Evolutionary conservation across 352 stramenopile genomes (phyloP).

Genomic region (Phytopythium delawarense): DNA sequence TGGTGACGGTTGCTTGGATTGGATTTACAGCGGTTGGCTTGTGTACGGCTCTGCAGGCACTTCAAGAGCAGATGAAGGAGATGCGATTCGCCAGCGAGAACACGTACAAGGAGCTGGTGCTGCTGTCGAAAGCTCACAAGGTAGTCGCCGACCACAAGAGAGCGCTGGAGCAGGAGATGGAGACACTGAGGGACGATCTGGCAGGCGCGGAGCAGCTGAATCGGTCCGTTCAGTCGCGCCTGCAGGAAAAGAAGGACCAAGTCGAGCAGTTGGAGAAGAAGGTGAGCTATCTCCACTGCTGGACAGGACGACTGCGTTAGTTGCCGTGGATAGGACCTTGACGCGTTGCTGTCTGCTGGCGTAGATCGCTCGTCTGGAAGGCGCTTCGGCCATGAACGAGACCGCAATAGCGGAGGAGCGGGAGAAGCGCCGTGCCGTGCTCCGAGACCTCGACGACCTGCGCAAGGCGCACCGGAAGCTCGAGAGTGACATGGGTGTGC

Average conservation of each 20-base stretch:
- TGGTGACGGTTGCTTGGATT: background rate
- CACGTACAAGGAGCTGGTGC: slow-evolving; percentile 76
- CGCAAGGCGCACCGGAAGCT: slow-evolving; percentile 63
- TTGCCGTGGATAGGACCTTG: background rate
- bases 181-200: slow-evolving; percentile 43
- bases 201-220: slow-evolving; percentile 54
- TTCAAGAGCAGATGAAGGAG: slow-evolving; percentile 59
- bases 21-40: background rate
- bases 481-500: slow-evolving; percentile 57
- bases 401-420: slow-evolving; percentile 58
- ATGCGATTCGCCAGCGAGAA: slow-evolving; percentile 52
- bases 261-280: slow-evolving; percentile 60
- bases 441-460: slow-evolving; percentile 59
- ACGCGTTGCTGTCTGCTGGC: background rate
- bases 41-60: slow-evolving; percentile 18
- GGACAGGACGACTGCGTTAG: background rate
- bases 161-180: slow-evolving; percentile 37
- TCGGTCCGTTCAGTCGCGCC: slow-evolving; percentile 43
- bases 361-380: slow-evolving; percentile 52
- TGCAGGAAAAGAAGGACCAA: slow-evolving; percentile 66
- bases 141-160: slow-evolving; percentile 56
- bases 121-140: slow-evolving; percentile 80
- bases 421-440: slow-evolving; percentile 36
- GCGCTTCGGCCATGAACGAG: slow-evolving; percentile 36
- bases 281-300: slow-evolving; percentile 15